Conservation (phyloP, 768 basidiomycete species). For the Leccinum uliginosum region DNA sequence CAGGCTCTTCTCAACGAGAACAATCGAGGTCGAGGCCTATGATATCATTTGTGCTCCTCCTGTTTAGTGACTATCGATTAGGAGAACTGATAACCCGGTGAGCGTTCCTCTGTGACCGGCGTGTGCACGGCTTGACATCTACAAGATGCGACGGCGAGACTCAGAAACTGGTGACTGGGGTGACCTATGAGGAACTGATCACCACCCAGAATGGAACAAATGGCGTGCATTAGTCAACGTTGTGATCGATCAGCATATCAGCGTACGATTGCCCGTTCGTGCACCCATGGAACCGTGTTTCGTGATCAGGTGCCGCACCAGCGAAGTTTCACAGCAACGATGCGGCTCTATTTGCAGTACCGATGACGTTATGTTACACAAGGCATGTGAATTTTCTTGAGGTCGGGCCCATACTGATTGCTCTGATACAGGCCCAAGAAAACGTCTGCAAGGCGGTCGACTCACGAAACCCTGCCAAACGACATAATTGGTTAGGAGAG, state of each 20-base stretch:
- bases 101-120: slow-evolving; percentile 24
- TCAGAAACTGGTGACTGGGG: slow-evolving; percentile 60
- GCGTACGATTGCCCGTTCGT: slow-evolving; percentile 46
- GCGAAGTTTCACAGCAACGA: slow-evolving; percentile 87
- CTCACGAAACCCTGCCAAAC: slow-evolving; percentile 69
- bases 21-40: slow-evolving; percentile 73
- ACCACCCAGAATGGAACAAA: slow-evolving; percentile 81
- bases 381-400: slow-evolving; percentile 44
- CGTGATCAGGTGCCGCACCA: slow-evolving; percentile 75
- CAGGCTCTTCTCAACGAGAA: slow-evolving; percentile 70
- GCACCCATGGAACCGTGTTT: neutral
- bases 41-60: slow-evolving; percentile 80
- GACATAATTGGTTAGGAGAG: slow-evolving; percentile 77
- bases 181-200: slow-evolving; percentile 86
- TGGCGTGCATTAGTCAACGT: slow-evolving; percentile 86
- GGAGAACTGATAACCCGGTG: slow-evolving; percentile 81
- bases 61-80: slow-evolving; percentile 87
- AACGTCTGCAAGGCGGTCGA: slow-evolving; percentile 88
- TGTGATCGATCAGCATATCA: slow-evolving; percentile 95
- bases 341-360: slow-evolving; percentile 98
- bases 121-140: slow-evolving; percentile 6
- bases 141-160: slow-evolving; percentile 67
- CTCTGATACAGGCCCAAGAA: slow-evolving; percentile 71
- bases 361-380: slow-evolving; percentile 97
- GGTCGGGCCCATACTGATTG: slow-evolving; percentile 1